Percentiles rank a stretch among this genome's conserved stretches.
Evolutionary conservation across 495 filamentous ascomycete species (phyloP).

Genomic region (Trichoderma orchidacearum): DNA sequence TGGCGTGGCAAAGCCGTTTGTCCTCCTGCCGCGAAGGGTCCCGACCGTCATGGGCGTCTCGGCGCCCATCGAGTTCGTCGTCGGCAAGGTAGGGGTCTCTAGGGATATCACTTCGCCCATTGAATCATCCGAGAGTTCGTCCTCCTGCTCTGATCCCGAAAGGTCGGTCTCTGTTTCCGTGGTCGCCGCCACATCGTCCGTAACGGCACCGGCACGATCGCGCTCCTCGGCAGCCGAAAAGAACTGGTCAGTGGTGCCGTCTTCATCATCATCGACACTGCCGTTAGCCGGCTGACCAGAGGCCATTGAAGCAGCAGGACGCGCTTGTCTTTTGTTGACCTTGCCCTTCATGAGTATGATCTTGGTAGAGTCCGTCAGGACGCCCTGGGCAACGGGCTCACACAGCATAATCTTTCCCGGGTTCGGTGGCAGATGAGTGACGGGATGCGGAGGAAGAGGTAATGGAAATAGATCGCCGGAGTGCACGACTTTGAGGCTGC

Average conservation of each 20-base stretch:
- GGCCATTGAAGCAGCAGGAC: slow-evolving; percentile 17
- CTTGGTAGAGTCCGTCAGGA: slow-evolving; percentile 54
- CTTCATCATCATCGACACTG: slow-evolving; percentile 55
- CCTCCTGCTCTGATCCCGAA: slow-evolving; percentile 37
- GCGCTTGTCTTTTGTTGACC: slow-evolving; percentile 26
- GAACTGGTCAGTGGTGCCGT: slow-evolving; percentile 78
- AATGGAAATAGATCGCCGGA: slow-evolving; percentile 73
- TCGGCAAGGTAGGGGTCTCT: slow-evolving; percentile 59
- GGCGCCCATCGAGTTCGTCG: slow-evolving; percentile 50
- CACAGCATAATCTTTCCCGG: slow-evolving; percentile 66
- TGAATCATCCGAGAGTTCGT: slow-evolving; percentile 54
- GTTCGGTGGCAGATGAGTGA: slow-evolving; percentile 73
- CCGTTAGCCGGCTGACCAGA: slow-evolving; percentile 31
- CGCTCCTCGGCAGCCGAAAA: slow-evolving; percentile 76
- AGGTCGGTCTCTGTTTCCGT: slow-evolving; percentile 49
- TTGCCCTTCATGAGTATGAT: slow-evolving; percentile 51
- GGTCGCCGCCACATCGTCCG: slow-evolving; percentile 32
- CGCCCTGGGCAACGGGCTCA: slow-evolving; percentile 72
- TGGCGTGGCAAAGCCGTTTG: slow-evolving; percentile 59
- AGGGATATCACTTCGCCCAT: slow-evolving; percentile 76
- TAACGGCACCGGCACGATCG: slow-evolving; percentile 21
- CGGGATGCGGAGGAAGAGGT: slow-evolving; percentile 72
- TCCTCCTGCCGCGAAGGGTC: slow-evolving; percentile 31
- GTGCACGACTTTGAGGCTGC: slow-evolving; percentile 60
- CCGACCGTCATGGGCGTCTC: slow-evolving; percentile 58